phyloP scores from a whole-genome alignment of 176 grass and related monocot genomes.

The Pharus latifolius region DNA sequence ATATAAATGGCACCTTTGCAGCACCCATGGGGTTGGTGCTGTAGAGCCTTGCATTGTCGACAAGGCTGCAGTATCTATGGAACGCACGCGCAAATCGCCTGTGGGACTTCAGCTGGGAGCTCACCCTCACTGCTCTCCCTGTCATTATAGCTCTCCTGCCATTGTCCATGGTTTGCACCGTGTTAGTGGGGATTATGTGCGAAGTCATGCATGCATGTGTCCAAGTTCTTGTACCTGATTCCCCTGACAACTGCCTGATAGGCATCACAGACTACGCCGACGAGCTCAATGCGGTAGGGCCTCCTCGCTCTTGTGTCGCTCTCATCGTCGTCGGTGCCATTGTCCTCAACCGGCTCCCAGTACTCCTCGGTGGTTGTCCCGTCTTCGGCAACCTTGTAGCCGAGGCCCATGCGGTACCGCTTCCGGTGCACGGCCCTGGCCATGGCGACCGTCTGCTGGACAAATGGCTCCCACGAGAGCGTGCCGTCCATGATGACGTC shows the following conservation, averaged over 20 bases:
- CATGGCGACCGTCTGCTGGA: conserved; percentile 84
- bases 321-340: neutral
- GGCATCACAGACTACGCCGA: conserved; percentile 73
- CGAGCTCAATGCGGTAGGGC: conserved; percentile 82
- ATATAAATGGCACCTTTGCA: conserved; percentile 79
- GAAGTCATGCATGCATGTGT: too few species aligned
- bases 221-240: conserved; percentile 81
- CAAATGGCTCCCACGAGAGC: conserved; percentile 79
- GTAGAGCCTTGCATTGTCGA: conserved; percentile 72
- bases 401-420: conserved; percentile 77
- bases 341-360: conserved; percentile 54
- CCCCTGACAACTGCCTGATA: conserved; percentile 74
- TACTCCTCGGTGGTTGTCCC: conserved; percentile 69
- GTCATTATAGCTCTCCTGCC: conserved; percentile 82
- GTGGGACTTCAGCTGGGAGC: conserved; percentile 81
- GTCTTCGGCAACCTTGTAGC: conserved; percentile 73
- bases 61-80: conserved; percentile 57
- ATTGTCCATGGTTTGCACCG: neutral
- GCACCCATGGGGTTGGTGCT: conserved; percentile 56
- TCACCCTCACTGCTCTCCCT: conserved; percentile 84
- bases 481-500: conserved; percentile 97
- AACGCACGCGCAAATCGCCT: conserved; percentile 68
- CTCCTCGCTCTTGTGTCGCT: conserved; percentile 24
- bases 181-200: too few species aligned
- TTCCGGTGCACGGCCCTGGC: conserved; percentile 63